Conservation (phyloP, 257 asterid genomes). For the Voacanga thouarsii region DNA sequence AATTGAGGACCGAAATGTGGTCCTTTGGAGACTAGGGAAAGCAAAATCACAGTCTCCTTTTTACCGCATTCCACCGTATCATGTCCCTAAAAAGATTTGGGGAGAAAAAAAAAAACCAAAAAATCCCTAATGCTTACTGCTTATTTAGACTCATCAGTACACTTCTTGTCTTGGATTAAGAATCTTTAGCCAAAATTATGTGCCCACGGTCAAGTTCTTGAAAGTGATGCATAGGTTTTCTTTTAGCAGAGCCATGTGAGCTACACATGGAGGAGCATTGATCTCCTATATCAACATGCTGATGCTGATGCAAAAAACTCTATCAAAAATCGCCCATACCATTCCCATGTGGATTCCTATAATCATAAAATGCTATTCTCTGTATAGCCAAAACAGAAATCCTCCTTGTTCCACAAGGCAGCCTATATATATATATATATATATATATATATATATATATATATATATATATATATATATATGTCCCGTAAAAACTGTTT, state of each 20-base stretch:
- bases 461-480: no score
- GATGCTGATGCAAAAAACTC: neutral
- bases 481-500: neutral
- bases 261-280: neutral
- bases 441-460: no score
- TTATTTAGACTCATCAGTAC: no score
- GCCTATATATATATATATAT: no score
- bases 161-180: neutral
- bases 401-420: neutral
- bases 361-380: neutral
- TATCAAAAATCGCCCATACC: neutral
- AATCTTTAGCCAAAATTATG: neutral
- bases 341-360: constrained; percentile 2
- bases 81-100: neutral
- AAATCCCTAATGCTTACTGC: neutral
- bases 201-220: neutral
- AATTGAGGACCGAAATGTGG: neutral
- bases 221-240: neutral
- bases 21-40: neutral
- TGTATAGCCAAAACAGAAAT: neutral
- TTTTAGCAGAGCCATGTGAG: neutral
- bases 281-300: neutral
- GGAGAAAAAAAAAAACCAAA: neutral
- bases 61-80: neutral
- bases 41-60: neutral